These are phyloP conservation scores for Neurospora discreta DNA, from an alignment of 495 filamentous ascomycete species.

Conservation along the genomic window DNA sequence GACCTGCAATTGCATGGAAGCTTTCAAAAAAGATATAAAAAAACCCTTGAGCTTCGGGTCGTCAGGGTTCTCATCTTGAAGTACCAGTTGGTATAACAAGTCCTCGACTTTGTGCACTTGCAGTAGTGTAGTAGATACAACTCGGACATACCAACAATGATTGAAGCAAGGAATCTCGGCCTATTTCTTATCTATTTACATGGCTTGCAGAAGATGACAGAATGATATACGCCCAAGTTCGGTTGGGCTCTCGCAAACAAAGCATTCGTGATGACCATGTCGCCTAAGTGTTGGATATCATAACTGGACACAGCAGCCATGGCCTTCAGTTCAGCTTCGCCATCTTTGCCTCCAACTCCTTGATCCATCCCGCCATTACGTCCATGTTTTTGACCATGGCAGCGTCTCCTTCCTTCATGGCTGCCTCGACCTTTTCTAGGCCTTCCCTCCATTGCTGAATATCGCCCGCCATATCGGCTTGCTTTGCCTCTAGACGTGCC, in stretches of 20 bases:
- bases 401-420: conserved; percentile 55
- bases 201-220: not conserved
- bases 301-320: not conserved
- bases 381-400: conserved; percentile 68
- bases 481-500: conserved; percentile 62
- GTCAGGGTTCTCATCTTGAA: not conserved
- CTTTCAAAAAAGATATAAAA: not conserved
- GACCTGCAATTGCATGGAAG: not conserved
- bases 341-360: conserved; percentile 70
- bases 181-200: not conserved
- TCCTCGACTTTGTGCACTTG: not conserved
- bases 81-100: not conserved
- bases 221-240: not conserved
- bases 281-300: conserved; percentile 19
- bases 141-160: not conserved
- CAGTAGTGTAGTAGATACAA: not conserved
- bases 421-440: conserved; percentile 64
- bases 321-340: conserved; percentile 34
- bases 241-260: not conserved
- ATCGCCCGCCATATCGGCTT: conserved; percentile 73
- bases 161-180: not conserved
- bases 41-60: not conserved
- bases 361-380: conserved; percentile 79
- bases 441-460: conserved; percentile 80
- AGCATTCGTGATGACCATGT: not conserved